Conservation (phyloP, 2,329 filamentous ascomycete species). For the Colletotrichum tropicicola region DNA sequence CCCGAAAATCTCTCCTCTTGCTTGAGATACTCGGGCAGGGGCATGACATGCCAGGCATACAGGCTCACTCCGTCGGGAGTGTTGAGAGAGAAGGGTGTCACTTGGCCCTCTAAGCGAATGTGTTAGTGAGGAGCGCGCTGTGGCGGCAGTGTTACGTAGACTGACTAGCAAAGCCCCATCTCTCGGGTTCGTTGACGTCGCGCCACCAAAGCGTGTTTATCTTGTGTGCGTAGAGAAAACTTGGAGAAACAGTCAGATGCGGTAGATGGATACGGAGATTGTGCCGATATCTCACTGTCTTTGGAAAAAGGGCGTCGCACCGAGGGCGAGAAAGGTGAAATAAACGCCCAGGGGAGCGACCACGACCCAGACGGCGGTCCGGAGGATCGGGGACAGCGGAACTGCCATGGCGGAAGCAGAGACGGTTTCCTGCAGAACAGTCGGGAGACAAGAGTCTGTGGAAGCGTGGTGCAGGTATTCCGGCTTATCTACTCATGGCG, state of each 20-base stretch:
- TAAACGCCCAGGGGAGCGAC: conserved; percentile 72
- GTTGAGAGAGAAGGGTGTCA: conserved; percentile 82
- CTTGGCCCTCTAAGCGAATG: conserved; percentile 76
- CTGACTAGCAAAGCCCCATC: conserved; percentile 86
- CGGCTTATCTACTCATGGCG: conserved; percentile 18
- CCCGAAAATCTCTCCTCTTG: conserved; percentile 71
- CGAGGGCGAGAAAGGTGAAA: conserved; percentile 68
- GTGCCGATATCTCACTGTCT: conserved; percentile 72
- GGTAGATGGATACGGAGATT: too few species aligned
- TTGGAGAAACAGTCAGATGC: conserved; percentile 43
- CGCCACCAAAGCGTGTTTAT: conserved; percentile 77
- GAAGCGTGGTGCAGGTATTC: background rate
- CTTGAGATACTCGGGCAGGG: conserved; percentile 77
- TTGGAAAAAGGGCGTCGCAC: conserved; percentile 78
- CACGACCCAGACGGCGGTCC: conserved; percentile 61
- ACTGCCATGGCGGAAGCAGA: conserved; percentile 35
- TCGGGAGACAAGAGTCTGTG: background rate
- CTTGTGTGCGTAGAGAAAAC: conserved; percentile 85
- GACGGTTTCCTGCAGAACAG: background rate
- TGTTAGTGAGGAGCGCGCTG: conserved; percentile 4
- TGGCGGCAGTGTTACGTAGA: conserved; percentile 22
- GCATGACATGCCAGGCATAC: conserved; percentile 92
- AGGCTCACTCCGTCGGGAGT: conserved; percentile 81
- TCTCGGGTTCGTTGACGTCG: conserved; percentile 79
- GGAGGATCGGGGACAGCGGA: conserved; percentile 41